These are phyloP conservation scores for Scheffersomyces segobiensis DNA, from an alignment of 1,139 yeast species.

Conservation along the genomic window DNA sequence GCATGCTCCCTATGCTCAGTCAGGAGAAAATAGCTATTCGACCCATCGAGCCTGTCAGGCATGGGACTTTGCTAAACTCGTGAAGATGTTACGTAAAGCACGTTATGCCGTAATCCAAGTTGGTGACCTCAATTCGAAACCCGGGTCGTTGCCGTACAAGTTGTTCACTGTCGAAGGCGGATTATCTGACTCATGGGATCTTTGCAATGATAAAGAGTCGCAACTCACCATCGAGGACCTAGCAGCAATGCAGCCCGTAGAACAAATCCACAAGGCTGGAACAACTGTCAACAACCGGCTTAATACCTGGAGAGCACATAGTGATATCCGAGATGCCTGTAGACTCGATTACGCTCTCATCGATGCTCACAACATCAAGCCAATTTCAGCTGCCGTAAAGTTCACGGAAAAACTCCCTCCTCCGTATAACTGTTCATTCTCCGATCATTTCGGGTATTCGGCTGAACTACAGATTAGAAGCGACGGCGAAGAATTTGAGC, in stretches of 20 bases:
- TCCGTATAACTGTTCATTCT: conserved; percentile 63
- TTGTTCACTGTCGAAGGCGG: conserved; percentile 71
- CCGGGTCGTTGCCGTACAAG: conserved; percentile 80
- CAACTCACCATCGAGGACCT: conserved; percentile 37
- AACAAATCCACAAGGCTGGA: conserved; percentile 74
- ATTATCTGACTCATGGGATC: conserved; percentile 82
- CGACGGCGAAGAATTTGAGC: conserved; percentile 5
- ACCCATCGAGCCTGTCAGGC: conserved; percentile 96
- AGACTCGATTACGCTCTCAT: conserved; percentile 87
- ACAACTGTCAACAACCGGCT: conserved; percentile 85
- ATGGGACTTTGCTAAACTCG: conserved; percentile 83
- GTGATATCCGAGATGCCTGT: conserved; percentile 74
- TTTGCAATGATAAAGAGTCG: conserved; percentile 38
- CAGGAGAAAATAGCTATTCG: conserved; percentile 85
- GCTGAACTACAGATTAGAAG: conserved; percentile 43
- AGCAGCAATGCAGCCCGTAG: conserved; percentile 55
- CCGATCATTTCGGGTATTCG: conserved; percentile 91
- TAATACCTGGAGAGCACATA: conserved; percentile 78
- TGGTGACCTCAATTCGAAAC: conserved; percentile 89
- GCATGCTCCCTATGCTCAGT: conserved; percentile 91
- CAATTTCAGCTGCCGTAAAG: conserved; percentile 62
- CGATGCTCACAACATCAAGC: conserved; percentile 54
- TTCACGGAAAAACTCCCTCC: conserved; percentile 69
- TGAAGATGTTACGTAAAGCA: conserved; percentile 60
- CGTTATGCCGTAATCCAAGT: conserved; percentile 88